These are phyloP conservation scores for Lentinula lateritia DNA, from an alignment of 768 basidiomycete genomes.

Conservation along the genomic window DNA sequence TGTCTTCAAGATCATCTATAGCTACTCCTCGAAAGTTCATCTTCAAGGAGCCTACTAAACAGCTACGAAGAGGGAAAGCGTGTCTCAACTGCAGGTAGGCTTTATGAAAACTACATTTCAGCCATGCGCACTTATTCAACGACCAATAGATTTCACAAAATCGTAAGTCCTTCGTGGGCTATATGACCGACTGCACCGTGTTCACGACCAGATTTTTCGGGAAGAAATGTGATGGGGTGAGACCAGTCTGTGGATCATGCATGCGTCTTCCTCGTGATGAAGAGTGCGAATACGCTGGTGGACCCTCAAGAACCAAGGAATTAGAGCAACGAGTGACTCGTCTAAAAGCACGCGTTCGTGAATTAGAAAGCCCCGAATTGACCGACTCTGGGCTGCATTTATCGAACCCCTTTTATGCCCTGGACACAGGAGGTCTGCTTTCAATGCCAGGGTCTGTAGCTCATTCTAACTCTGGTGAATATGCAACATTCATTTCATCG, in stretches of 20 bases:
- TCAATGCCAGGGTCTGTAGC: not conserved
- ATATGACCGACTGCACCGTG: not conserved
- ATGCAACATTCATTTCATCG: not conserved
- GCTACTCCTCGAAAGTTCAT: not conserved
- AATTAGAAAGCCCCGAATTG: constrained; percentile 23
- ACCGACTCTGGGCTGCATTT: constrained; percentile 9
- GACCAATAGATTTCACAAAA: not conserved
- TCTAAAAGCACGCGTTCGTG: constrained; percentile 30
- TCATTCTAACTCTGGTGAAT: not conserved
- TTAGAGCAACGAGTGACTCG: constrained; percentile 33
- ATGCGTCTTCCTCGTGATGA: constrained; percentile 30
- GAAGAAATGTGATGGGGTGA: constrained; percentile 16
- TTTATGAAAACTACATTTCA: not conserved
- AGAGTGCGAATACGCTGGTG: constrained; percentile 44
- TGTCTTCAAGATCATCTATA: not conserved
- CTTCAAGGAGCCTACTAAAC: constrained; percentile 14
- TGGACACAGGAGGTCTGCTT: not conserved
- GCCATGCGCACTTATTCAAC: not conserved
- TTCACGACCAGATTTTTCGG: not conserved
- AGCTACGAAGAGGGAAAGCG: constrained; percentile 17
- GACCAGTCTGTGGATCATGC: constrained; percentile 33
- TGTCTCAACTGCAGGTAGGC: constrained; percentile 19
- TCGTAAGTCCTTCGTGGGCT: not conserved
- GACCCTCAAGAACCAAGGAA: constrained; percentile 28
- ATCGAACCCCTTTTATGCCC: not conserved